Evolutionary conservation across 1,139 yeast species (phyloP).

Genomic region (Blastobotrys malaysiensis): DNA sequence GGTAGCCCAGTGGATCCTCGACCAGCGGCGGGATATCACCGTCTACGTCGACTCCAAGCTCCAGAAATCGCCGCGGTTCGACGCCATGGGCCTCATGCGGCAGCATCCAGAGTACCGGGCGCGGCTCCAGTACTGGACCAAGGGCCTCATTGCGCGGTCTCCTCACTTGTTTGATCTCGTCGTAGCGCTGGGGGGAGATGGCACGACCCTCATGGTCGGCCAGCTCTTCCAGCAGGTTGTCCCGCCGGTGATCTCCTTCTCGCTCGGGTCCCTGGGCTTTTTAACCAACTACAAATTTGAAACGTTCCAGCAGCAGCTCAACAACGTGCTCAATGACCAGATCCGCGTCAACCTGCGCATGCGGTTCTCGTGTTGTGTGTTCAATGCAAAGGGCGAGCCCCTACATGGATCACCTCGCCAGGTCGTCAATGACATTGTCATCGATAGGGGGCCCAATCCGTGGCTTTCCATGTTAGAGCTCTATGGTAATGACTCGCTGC

Average conservation of each 20-base stretch:
- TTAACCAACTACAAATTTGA: slow-evolving; percentile 46
- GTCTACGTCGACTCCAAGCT: slow-evolving; percentile 70
- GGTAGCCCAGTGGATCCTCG: slow-evolving; percentile 68
- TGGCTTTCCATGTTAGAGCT: slow-evolving; percentile 77
- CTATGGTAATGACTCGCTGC: slow-evolving; percentile 72
- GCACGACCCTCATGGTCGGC: slow-evolving; percentile 77
- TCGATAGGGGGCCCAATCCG: slow-evolving; percentile 87
- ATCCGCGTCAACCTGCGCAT: slow-evolving; percentile 74
- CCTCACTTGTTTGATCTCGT: slow-evolving; percentile 70
- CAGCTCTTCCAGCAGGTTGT: slow-evolving; percentile 74
- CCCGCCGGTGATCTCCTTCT: slow-evolving; percentile 65
- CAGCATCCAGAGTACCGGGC: slow-evolving; percentile 24
- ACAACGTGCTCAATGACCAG: slow-evolving; percentile 57
- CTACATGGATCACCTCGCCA: slow-evolving; percentile 5
- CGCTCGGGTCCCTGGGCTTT: slow-evolving; percentile 78
- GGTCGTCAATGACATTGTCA: slow-evolving; percentile 74
- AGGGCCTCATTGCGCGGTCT: slow-evolving; percentile 46
- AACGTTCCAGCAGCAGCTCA: slow-evolving; percentile 53
- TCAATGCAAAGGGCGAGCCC: slow-evolving; percentile 45
- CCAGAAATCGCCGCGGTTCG: slow-evolving; percentile 56
- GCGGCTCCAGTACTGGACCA: slow-evolving; percentile 63
- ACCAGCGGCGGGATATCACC: slow-evolving; percentile 38
- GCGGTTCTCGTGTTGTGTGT: slow-evolving; percentile 66
- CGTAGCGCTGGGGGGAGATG: slow-evolving; percentile 84
- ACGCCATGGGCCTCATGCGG: slow-evolving; percentile 39